A percentile compares a stretch with the other conserved stretches of the same genome.
Conservation (phyloP, 768 basidiomycete species). For the Suillus ampliporus region DNA sequence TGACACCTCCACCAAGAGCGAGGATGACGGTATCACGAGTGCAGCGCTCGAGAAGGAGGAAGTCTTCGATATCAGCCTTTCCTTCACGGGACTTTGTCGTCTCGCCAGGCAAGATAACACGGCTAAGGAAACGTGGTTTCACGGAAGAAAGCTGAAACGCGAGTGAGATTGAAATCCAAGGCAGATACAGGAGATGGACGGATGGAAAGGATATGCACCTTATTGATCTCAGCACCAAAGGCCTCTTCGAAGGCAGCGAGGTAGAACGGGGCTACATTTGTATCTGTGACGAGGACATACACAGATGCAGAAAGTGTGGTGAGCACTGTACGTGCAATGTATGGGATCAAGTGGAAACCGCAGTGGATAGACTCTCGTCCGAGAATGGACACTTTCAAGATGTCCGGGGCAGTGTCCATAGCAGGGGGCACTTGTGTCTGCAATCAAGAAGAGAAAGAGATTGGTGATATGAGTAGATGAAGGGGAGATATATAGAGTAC, state of each 20-base stretch:
- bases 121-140: constrained; percentile 72
- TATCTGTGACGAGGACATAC: constrained; percentile 93
- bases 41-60: constrained; percentile 83
- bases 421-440: neutral
- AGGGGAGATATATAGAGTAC: neutral
- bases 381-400: constrained; percentile 83
- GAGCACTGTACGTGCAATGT: constrained; percentile 81
- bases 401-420: constrained; percentile 49
- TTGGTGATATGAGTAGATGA: neutral
- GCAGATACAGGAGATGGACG: neutral
- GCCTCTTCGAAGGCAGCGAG: constrained; percentile 69
- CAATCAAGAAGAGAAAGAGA: neutral
- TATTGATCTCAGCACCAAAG: constrained; percentile 55
- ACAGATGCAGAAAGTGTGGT: constrained; percentile 75
- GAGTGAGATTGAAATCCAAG: constrained; percentile 2
- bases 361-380: constrained; percentile 89
- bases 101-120: constrained; percentile 90
- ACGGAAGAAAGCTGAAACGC: constrained; percentile 17
- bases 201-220: neutral
- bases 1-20: constrained; percentile 95
- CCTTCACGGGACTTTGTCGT: constrained; percentile 89
- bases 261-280: constrained; percentile 84
- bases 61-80: constrained; percentile 95
- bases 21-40: constrained; percentile 93
- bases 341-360: constrained; percentile 89